Conservation (phyloP, 2,329 filamentous ascomycete species). For the Xylariaceae sp. region DNA sequence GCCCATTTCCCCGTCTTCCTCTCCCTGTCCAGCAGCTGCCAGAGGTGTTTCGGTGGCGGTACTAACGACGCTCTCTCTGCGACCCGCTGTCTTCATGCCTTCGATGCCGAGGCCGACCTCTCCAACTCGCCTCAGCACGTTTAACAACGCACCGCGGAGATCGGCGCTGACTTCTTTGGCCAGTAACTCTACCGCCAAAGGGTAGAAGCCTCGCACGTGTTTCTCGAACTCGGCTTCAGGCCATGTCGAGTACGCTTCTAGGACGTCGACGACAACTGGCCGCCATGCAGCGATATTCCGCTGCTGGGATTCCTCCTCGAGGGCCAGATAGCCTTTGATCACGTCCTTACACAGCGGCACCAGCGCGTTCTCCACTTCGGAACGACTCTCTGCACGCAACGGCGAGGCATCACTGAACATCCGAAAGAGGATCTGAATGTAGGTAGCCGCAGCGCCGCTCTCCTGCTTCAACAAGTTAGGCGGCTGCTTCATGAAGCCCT, state of each 20-base stretch:
- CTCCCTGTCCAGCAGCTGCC: slow-evolving; percentile 13
- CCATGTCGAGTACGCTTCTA: slow-evolving; percentile 88
- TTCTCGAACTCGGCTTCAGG: slow-evolving; percentile 72
- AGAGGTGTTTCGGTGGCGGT: slow-evolving; percentile 17
- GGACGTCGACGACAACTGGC: slow-evolving; percentile 91
- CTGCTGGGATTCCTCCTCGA: slow-evolving; percentile 95
- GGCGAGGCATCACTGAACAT: slow-evolving; percentile 92
- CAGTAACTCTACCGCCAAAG: slow-evolving; percentile 75
- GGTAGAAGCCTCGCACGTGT: slow-evolving; percentile 80
- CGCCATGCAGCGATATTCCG: slow-evolving; percentile 96
- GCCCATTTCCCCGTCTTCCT: slow-evolving; percentile 22
- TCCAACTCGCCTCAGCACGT: slow-evolving; percentile 74
- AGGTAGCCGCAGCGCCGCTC: slow-evolving; percentile 84
- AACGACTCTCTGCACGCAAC: slow-evolving; percentile 72
- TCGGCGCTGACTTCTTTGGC: slow-evolving; percentile 76
- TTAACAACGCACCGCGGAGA: slow-evolving; percentile 70
- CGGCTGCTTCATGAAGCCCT: slow-evolving; percentile 99
- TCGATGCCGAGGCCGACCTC: slow-evolving; percentile 63
- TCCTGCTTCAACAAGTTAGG: slow-evolving; percentile 98
- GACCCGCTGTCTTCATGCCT: slow-evolving; percentile 36
- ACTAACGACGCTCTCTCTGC: slow-evolving; percentile 40
- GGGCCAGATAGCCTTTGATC: slow-evolving; percentile 72
- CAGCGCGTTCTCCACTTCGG: slow-evolving; percentile 83
- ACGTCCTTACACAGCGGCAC: slow-evolving; percentile 96
- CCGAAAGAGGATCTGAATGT: slow-evolving; percentile 89